Evolutionary conservation across 2,329 filamentous ascomycete genomes (phyloP).

Genomic region (Ceratocystis albifundus): DNA sequence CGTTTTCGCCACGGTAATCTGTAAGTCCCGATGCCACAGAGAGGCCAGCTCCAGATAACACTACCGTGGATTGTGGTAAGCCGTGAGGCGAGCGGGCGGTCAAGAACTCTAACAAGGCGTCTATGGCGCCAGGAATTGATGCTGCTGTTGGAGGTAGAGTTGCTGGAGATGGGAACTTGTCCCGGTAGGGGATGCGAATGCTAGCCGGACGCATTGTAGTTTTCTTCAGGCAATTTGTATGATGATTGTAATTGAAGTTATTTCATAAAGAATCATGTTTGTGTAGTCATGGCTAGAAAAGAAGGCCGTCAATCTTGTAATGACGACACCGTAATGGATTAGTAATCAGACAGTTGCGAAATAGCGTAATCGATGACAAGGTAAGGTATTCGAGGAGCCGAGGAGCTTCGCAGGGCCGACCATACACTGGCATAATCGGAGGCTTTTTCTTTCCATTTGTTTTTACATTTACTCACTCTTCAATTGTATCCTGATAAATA

Average conservation of each 20-base stretch:
- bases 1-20: constrained; percentile 80
- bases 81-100: constrained; percentile 43
- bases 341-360: constrained; percentile 10
- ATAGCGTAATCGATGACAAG: background rate
- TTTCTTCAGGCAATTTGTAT: background rate
- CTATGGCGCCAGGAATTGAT: constrained; percentile 59
- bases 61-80: constrained; percentile 35
- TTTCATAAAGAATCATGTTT: background rate
- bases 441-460: too few relatives aligned
- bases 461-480: too few relatives aligned
- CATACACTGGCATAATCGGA: too few relatives aligned
- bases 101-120: constrained; percentile 68
- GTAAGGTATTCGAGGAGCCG: background rate
- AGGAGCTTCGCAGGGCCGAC: background rate
- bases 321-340: background rate
- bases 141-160: constrained; percentile 63
- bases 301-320: background rate
- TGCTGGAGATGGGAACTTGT: constrained; percentile 61
- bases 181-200: constrained; percentile 84
- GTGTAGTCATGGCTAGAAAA: too few relatives aligned
- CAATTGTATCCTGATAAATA: too few relatives aligned
- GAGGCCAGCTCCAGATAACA: constrained; percentile 72
- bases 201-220: constrained; percentile 53
- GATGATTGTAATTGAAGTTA: background rate
- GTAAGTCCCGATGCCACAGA: constrained; percentile 86